These are phyloP conservation scores for Phytopythium boreale DNA, from an alignment of 352 stramenopile genomes.

Conservation along the genomic window DNA sequence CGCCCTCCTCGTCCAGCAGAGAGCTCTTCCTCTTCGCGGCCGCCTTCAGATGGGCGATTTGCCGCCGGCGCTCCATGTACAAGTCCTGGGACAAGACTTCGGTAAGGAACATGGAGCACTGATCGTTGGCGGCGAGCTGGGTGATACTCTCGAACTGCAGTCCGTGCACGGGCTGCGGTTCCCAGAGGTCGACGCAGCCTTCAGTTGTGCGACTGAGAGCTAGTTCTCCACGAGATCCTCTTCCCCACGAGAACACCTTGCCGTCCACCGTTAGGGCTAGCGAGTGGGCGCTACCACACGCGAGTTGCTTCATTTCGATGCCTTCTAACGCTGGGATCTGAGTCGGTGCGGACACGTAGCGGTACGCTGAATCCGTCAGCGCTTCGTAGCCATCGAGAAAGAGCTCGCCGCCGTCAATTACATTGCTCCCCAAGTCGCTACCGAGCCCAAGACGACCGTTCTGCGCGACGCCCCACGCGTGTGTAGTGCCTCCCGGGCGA, in stretches of 20 bases:
- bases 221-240: slow-evolving; percentile 43
- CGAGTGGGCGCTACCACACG: slow-evolving; percentile 47
- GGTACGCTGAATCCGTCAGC: slow-evolving; percentile 62
- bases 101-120: slow-evolving; percentile 50
- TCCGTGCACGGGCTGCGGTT: slow-evolving; percentile 35
- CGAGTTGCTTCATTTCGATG: slow-evolving; percentile 44
- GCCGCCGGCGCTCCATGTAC: slow-evolving; percentile 42
- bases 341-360: slow-evolving; percentile 42
- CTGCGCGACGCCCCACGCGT: slow-evolving; percentile 61
- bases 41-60: slow-evolving; percentile 44
- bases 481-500: slow-evolving; percentile 44
- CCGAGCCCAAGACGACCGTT: slow-evolving; percentile 58
- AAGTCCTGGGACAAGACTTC: slow-evolving; percentile 33
- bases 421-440: slow-evolving; percentile 6
- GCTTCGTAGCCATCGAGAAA: slow-evolving; percentile 69
- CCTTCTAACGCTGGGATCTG: slow-evolving; percentile 41
- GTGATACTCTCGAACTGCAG: slow-evolving; percentile 52
- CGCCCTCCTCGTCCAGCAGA: background rate
- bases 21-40: slow-evolving; percentile 13
- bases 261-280: slow-evolving; percentile 46
- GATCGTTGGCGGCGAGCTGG: slow-evolving; percentile 50
- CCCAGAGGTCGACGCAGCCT: slow-evolving; percentile 31
- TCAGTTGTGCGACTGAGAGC: background rate
- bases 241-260: slow-evolving; percentile 62
- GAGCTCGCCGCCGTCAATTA: slow-evolving; percentile 6